Conservation (phyloP, 768 basidiomycete genomes). For the Russula sp. region DNA sequence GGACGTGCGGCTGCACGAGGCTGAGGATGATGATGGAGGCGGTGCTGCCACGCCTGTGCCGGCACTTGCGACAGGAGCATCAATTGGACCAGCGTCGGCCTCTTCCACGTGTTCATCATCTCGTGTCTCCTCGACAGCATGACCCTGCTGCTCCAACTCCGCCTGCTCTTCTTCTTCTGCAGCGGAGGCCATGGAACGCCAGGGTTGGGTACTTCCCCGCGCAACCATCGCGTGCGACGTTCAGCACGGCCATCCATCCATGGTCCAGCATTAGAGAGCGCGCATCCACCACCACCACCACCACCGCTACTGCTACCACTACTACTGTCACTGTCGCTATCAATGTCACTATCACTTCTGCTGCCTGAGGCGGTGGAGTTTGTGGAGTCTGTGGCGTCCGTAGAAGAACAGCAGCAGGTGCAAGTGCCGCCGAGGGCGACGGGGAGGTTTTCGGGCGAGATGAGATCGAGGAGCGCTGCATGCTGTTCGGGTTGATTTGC, state of each 20-base stretch:
- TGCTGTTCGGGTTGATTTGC: slow-evolving; percentile 47
- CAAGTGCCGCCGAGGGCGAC: slow-evolving; percentile 61
- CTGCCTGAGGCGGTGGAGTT: not conserved
- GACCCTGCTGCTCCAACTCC: not conserved
- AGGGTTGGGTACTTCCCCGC: slow-evolving; percentile 27
- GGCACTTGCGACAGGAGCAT: not conserved
- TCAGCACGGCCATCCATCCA: slow-evolving; percentile 57
- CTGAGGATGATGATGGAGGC: not conserved
- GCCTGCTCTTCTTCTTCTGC: not conserved
- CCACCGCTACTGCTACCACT: not conserved
- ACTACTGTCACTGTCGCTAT: not conserved
- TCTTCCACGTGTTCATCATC: not conserved
- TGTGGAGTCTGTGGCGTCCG: not conserved
- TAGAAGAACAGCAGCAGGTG: slow-evolving; percentile 42
- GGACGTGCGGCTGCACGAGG: slow-evolving; percentile 10
- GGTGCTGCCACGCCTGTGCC: not conserved
- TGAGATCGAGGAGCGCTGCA: slow-evolving; percentile 52
- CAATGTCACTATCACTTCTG: not conserved
- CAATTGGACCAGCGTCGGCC: not conserved
- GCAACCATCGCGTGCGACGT: slow-evolving; percentile 36
- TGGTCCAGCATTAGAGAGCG: slow-evolving; percentile 61
- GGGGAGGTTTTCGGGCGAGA: slow-evolving; percentile 66
- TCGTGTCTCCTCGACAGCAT: not conserved
- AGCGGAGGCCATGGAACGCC: slow-evolving; percentile 25
- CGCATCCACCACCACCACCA: slow-evolving; percentile 47